Base-by-base conservation (phyloP, 345 rosid genomes). In the Salix udensis region DNA sequence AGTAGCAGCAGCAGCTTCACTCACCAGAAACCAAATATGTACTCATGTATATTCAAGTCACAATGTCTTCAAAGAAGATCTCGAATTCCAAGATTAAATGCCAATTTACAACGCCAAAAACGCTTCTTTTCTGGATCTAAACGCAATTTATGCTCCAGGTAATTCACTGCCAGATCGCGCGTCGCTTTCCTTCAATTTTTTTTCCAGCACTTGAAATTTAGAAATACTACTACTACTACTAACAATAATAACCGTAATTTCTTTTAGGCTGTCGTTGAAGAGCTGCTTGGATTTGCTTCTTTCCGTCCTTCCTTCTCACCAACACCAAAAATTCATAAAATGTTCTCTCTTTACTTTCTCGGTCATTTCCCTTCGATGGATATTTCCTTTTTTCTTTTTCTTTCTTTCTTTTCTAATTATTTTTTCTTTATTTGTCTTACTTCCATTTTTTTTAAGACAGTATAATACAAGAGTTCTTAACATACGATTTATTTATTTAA, bases 81-180 rank as follows among this genome's bases (percentile, higher is more conserved):
- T 73, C 76, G 37, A 80, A 82, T 70, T 72, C 21, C 70, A 60
- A 64, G 65, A 50, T 42, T 55, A 73, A 80, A 72, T 42, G 84
- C 74, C 76, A 71, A 64, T 21, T 77, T 68, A 65, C 78, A 78
- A 68, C 23, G 77, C 64, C 80, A 48, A 30, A 73, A 82, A 80
- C 75, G 89, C 65, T 60, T 68, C 26, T 70, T 23, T 66, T 79
- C 36, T 46, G 86, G 93, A 88, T 89, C 91, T 80, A 85, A 73
- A 48, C 52, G 72, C 87, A 85, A 70, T 81, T n/a, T 80, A 39
- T 84, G 77, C 78, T 21, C 36, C 70, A 65, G 10, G 10, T 65
- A 2, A 31, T 31, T 65, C 36, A 18, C 68, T 3, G 37, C 68
- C 68, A 65, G 68, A 65, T 65, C 68, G 12, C 76, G 67, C 68